Conservation (phyloP, 2,329 filamentous ascomycete genomes). For the Colletotrichum limetticola region DNA sequence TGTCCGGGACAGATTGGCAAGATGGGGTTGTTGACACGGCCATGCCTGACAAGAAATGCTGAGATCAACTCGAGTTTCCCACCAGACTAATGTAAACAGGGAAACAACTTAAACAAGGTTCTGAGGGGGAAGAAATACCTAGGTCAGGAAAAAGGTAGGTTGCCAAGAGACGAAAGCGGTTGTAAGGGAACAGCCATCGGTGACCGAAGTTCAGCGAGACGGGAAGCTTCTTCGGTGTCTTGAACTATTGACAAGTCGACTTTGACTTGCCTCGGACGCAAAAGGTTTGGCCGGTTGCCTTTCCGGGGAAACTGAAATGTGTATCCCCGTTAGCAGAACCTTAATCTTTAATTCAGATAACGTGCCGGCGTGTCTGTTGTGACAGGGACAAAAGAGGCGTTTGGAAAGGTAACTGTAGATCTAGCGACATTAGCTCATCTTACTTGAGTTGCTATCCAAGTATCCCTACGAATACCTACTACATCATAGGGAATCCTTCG, state of each 20-base stretch:
- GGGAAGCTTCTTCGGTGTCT: neutral
- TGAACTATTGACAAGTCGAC: neutral
- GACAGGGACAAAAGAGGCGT: neutral
- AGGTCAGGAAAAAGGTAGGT: neutral
- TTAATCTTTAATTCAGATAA: neutral
- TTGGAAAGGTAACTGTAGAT: neutral
- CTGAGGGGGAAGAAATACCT: neutral
- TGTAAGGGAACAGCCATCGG: neutral
- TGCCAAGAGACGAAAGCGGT: neutral
- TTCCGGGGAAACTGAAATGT: neutral
- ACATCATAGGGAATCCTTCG: neutral
- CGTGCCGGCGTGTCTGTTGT: neutral
- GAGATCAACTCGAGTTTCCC: neutral
- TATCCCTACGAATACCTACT: neutral
- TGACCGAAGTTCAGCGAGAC: conserved; percentile 6
- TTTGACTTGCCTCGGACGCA: neutral
- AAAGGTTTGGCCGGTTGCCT: neutral
- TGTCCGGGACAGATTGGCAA: neutral
- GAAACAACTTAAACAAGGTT: neutral
- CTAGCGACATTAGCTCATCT: neutral
- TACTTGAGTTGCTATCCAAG: neutral
- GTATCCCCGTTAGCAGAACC: neutral
- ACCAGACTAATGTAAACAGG: neutral
- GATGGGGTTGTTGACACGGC: neutral
- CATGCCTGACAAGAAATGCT: neutral